phyloP scores from a whole-genome alignment of 192 early-diverging fungal species.

The Coemansia sp. region DNA sequence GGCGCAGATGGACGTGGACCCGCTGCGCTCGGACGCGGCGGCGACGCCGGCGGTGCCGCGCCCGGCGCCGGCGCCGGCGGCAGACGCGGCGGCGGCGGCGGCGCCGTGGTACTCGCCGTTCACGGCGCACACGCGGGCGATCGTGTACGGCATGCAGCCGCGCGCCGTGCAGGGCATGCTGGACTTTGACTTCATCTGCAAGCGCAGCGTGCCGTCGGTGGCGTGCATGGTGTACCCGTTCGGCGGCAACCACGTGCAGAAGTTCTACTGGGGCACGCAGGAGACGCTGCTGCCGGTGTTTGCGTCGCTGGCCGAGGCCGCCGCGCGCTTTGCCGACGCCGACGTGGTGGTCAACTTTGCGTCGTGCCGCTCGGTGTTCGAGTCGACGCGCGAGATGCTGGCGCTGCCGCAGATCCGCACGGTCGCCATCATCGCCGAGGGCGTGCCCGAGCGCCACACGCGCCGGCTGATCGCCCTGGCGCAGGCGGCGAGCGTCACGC shows the following conservation, averaged over 20 bases:
- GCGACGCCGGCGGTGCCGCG: slow-evolving; percentile 31
- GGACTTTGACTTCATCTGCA: slow-evolving; percentile 99
- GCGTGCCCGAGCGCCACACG: slow-evolving; percentile 95
- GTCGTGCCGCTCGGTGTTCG: slow-evolving; percentile 91
- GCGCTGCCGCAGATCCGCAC: slow-evolving; percentile 79
- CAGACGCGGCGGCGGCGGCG: slow-evolving; percentile 17
- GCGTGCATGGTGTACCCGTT: slow-evolving; percentile 99
- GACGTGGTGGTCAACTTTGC: slow-evolving; percentile 98
- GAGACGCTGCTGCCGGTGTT: slow-evolving; percentile 95
- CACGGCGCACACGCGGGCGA: slow-evolving; percentile 76
- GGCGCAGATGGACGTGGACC: slow-evolving; percentile 34
- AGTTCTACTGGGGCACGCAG: slow-evolving; percentile 99
- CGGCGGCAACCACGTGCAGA: slow-evolving; percentile 97
- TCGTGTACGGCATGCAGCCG: slow-evolving; percentile 99
- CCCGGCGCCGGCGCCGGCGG: slow-evolving; percentile 40
- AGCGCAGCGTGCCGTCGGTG: slow-evolving; percentile 84
- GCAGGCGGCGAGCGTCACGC: slow-evolving; percentile 69
- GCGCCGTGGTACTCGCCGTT: slow-evolving; percentile 72
- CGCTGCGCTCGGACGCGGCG: slow-evolving; percentile 21
- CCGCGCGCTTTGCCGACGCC: slow-evolving; percentile 82
- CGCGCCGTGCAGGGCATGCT: slow-evolving; percentile 99
- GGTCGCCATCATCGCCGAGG: slow-evolving; percentile 97
- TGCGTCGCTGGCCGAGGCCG: slow-evolving; percentile 80
- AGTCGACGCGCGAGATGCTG: slow-evolving; percentile 88
- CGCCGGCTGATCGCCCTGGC: slow-evolving; percentile 87